Evolutionary conservation across 257 asterid genomes (phyloP).

Genomic region (Ligustrum vulgare): DNA sequence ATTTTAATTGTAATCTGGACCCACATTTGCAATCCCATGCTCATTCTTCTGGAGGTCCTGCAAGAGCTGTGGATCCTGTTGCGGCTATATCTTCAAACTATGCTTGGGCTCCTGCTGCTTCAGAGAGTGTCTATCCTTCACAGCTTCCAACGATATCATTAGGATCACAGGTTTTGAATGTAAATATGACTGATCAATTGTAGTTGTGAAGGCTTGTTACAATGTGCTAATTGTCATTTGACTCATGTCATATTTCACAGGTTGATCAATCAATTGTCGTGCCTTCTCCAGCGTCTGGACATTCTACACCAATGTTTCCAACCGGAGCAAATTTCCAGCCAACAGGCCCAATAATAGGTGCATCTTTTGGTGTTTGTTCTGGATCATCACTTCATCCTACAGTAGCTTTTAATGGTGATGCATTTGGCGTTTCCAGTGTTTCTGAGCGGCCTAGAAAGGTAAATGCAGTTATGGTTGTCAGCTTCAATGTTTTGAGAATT

Average conservation of each 20-base stretch:
- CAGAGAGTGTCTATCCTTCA: conserved; percentile 59
- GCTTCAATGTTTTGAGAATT: conserved; percentile 23
- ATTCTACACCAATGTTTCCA: conserved; percentile 63
- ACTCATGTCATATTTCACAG: conserved; percentile 36
- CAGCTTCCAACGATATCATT: conserved; percentile 50
- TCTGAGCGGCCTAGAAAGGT: conserved; percentile 94
- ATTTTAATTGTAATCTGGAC: conserved; percentile 49
- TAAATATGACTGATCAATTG: conserved; percentile 16
- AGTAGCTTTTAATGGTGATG: conserved; percentile 62
- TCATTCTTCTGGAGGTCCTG: conserved; percentile 49
- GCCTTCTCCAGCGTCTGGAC: conserved; percentile 67
- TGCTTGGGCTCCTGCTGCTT: conserved; percentile 59
- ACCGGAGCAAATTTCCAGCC: conserved; percentile 70
- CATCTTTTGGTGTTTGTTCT: conserved; percentile 62
- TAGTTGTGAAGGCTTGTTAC: conserved; percentile 2
- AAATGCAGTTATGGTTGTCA: conserved; percentile 17
- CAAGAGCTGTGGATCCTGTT: conserved; percentile 54
- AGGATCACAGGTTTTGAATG: conserved; percentile 63
- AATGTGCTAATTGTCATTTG: conserved; percentile 19
- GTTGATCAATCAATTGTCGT: conserved; percentile 61
- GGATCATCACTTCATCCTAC: conserved; percentile 62
- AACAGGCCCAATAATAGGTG: conserved; percentile 48
- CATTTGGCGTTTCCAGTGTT: conserved; percentile 51
- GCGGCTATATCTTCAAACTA: conserved; percentile 57
- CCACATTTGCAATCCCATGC: conserved; percentile 45